Base-by-base conservation (phyloP, 306 rosid genomes). In the Gynostemma pentaphyllum region DNA sequence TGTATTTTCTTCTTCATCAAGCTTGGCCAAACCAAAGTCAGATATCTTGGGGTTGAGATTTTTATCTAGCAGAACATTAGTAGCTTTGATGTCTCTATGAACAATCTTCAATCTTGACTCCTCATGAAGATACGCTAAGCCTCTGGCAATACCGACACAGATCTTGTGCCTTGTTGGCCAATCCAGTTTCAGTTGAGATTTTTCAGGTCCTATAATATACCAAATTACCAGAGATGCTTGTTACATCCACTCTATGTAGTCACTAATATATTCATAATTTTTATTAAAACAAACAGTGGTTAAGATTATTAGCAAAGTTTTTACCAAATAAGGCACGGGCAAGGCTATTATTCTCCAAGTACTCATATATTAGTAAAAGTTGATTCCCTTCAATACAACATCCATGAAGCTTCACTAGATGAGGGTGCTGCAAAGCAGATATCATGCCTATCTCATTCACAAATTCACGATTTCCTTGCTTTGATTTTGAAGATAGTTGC, bases 71-170 rank as follows among this genome's bases (percentile, higher is more conserved):
- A 78, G 48, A 2, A 78, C 55, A 42, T 78, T 78, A 59, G 82
- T 56, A 46, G 71, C 79, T 69, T 78, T 78, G 57, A 78, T 78
- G 47, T 78, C 79, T 66, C 79, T 68, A 46, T 78, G 82, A 42
- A 78, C 84, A 11, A 88, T 82, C 80, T 83, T 88, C 40, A 88
- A 26, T 67, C 85, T 80, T 9, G 96, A 88, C 23, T 88, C 96
- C 66, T 81, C 96, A 59, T 85, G 94, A 9, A 78, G 74, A 62
- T 29, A 63, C 45, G 79, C 72, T 76, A 78, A 67, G n/a, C 76
- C 82, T 62, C 68, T 89, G 16, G 84, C 95, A 46, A 86, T 80
- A 29, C 95, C 91, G 24, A 80, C 4, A 15, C 89, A 89, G 16
- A 89, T 89, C 46, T 18, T 80, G 22, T 69, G 74, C 70, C 95